phyloP scores from a whole-genome alignment of 176 grass and related monocot species.

The bread wheat (Triticum aestivum) region DNA sequence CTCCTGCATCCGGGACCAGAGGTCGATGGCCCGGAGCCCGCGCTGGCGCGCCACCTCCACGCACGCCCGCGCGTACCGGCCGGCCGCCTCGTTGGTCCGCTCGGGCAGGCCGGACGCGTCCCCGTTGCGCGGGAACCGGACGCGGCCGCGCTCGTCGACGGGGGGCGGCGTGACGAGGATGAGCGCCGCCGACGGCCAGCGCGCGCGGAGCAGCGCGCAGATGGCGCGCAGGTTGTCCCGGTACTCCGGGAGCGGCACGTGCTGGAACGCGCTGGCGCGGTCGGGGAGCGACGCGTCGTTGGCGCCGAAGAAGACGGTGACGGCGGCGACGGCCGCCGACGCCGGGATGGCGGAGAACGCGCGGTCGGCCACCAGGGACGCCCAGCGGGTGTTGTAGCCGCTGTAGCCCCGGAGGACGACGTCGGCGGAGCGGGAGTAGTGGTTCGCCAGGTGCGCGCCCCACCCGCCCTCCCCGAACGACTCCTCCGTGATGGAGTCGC shows the following conservation, averaged over 20 bases:
- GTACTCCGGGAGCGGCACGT: conserved; percentile 63
- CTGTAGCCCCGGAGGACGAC: conserved; percentile 73
- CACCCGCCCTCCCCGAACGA: conserved; percentile 67
- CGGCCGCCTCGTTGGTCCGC: conserved; percentile 58
- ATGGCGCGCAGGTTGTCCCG: conserved; percentile 55
- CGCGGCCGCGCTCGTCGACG: conserved; percentile 50
- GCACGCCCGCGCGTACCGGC: conserved; percentile 55
- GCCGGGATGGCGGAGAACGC: conserved; percentile 20
- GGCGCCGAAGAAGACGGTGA: conserved; percentile 64
- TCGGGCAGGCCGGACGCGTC: conserved; percentile 44
- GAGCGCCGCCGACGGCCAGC: conserved; percentile 40
- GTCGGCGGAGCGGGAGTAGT: conserved; percentile 67
- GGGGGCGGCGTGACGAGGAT: conserved; percentile 74
- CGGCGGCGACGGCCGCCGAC: conserved; percentile 12
- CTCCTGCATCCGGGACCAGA: conserved; percentile 67
- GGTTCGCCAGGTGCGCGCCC: conserved; percentile 58
- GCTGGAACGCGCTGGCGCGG: conserved; percentile 40
- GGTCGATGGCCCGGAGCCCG: conserved; percentile 46
- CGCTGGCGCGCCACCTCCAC: conserved; percentile 35
- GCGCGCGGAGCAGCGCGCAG: conserved; percentile 28
- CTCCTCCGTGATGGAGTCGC: conserved; percentile 74
- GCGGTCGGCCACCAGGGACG: conserved; percentile 21
- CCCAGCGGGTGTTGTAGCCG: conserved; percentile 75
- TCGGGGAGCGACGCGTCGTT: conserved; percentile 65
- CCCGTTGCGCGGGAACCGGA: conserved; percentile 34